Evolutionary conservation across 2,329 filamentous ascomycete species (phyloP).

Genomic region (Cercospora sojina): DNA sequence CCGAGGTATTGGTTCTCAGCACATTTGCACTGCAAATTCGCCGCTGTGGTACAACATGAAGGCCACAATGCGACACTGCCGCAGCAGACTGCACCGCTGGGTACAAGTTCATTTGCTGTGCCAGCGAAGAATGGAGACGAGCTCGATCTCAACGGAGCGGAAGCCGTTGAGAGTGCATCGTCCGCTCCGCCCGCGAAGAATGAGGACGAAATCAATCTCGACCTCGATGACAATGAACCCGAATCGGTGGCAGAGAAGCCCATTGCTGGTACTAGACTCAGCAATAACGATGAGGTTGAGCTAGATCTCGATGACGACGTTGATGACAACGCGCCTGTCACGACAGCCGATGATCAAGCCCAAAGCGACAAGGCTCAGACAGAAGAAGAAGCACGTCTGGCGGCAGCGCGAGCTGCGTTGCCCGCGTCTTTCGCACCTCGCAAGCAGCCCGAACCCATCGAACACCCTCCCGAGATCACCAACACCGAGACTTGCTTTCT

Average conservation of each 20-base stretch:
- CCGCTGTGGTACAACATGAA: constrained; percentile 59
- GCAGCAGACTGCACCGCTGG: not conserved
- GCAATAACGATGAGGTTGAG: constrained; percentile 47
- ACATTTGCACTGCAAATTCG: constrained; percentile 86
- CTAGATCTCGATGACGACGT: constrained; percentile 38
- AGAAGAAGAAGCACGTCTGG: constrained; percentile 14
- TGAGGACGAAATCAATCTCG: constrained; percentile 64
- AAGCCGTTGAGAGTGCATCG: constrained; percentile 13
- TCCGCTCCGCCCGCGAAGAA: constrained; percentile 44
- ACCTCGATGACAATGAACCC: constrained; percentile 40
- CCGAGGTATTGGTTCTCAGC: constrained; percentile 87
- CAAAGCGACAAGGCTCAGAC: not conserved
- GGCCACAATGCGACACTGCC: not conserved
- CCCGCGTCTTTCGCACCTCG: constrained; percentile 66
- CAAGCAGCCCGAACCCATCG: constrained; percentile 51
- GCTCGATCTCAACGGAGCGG: constrained; percentile 46
- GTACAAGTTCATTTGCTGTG: constrained; percentile 3
- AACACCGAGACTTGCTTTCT: constrained; percentile 83
- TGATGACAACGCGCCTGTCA: constrained; percentile 25
- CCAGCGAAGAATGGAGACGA: constrained; percentile 30
- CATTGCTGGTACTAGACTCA: constrained; percentile 11
- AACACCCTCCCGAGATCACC: constrained; percentile 68
- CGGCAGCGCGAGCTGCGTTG: constrained; percentile 60
- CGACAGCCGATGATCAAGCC: not conserved
- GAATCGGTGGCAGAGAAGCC: constrained; percentile 24